These are phyloP conservation scores for Candida sithepensis DNA, from an alignment of 805 yeast species.

Conservation along the genomic window DNA sequence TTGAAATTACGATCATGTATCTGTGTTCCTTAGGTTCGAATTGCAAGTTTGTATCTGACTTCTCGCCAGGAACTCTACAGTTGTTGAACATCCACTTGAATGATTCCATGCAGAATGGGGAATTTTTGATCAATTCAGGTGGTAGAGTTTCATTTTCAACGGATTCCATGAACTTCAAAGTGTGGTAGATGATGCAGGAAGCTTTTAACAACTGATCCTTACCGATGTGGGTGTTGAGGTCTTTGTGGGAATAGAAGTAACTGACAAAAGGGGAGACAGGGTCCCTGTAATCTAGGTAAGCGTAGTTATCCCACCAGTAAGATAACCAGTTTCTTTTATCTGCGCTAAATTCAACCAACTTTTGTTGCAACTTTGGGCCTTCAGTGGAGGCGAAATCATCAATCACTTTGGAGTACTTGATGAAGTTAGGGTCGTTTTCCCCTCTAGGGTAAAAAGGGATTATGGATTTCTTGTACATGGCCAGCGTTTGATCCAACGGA, in stretches of 20 bases:
- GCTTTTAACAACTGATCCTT: conserved; percentile 69
- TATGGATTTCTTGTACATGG: conserved; percentile 66
- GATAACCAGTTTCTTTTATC: conserved; percentile 80
- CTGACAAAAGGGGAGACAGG: conserved; percentile 95
- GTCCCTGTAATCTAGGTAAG: conserved; percentile 86
- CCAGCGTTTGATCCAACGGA: conserved; percentile 62
- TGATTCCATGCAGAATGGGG: conserved; percentile 92
- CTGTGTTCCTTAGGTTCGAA: conserved; percentile 46
- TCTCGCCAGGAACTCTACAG: conserved; percentile 69
- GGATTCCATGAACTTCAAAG: conserved; percentile 61
- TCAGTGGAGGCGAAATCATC: conserved; percentile 60
- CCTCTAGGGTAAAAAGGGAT: conserved; percentile 58
- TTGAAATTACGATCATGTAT: conserved; percentile 67
- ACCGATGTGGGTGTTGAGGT: conserved; percentile 53
- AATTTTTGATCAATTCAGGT: conserved; percentile 71
- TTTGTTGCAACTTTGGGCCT: conserved; percentile 69
- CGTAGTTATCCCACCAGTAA: conserved; percentile 91
- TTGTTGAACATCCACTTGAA: conserved; percentile 89
- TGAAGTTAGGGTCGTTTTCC: conserved; percentile 38
- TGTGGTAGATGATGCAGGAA: conserved; percentile 64
- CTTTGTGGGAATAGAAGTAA: conserved; percentile 83
- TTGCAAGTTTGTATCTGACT: conserved; percentile 58
- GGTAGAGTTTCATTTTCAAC: conserved; percentile 72
- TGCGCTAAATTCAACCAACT: conserved; percentile 55
- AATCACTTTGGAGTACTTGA: conserved; percentile 50